These are phyloP conservation scores for Steccherinum ochraceum DNA, from an alignment of 768 basidiomycete species.

Conservation along the genomic window DNA sequence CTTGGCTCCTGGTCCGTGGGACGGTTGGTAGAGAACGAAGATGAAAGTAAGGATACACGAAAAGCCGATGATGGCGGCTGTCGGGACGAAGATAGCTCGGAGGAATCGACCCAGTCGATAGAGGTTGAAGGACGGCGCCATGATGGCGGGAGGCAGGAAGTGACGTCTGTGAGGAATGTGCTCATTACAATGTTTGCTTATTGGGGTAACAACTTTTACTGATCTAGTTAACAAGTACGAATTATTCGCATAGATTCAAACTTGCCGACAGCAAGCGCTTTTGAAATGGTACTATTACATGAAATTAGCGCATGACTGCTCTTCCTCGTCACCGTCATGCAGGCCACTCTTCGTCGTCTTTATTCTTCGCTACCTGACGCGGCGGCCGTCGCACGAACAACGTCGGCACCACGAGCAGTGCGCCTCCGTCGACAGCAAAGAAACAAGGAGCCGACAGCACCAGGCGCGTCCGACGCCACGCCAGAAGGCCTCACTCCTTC, in stretches of 20 bases:
- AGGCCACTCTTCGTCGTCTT: constrained; percentile 31
- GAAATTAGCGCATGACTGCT: no score
- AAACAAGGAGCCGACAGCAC: constrained; percentile 29
- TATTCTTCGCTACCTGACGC: constrained; percentile 35
- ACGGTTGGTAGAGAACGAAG: constrained; percentile 79
- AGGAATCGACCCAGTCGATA: constrained; percentile 41
- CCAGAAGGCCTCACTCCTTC: constrained; percentile 57
- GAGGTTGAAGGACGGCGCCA: constrained; percentile 20
- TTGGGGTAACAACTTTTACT: no score
- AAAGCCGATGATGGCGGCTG: constrained; percentile 58
- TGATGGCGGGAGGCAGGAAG: constrained; percentile 8
- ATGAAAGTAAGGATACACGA: constrained; percentile 67
- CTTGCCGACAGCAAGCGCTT: background rate
- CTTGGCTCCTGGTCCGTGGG: constrained; percentile 58
- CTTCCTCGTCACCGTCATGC: constrained; percentile 22
- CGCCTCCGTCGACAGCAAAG: constrained; percentile 57
- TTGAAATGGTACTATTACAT: no score
- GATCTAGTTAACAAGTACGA: no score
- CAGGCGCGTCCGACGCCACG: constrained; percentile 40
- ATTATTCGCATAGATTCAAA: no score
- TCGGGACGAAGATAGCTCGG: constrained; percentile 50
- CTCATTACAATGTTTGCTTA: no score
- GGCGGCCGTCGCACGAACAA: constrained; percentile 48
- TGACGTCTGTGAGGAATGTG: no score
- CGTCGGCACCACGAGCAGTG: constrained; percentile 70